Evolutionary conservation across 1,284 basidiomycete species (phyloP).

Genomic region (Marasmius fiardii): DNA sequence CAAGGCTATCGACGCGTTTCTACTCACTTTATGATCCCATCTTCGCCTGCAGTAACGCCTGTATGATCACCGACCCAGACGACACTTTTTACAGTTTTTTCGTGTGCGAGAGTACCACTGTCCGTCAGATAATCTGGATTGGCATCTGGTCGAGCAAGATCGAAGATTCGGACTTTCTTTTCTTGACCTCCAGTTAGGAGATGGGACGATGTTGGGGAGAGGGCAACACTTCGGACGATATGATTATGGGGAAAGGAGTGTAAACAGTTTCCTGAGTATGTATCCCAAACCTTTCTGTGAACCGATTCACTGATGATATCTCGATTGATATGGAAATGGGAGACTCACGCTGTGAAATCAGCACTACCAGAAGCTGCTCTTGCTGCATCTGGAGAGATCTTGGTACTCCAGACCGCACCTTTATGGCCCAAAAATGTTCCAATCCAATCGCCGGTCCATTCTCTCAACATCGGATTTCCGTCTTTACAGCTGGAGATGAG

Average conservation of each 20-base stretch:
- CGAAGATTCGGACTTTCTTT: slow-evolving; percentile 96
- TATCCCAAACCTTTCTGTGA: slow-evolving; percentile 96
- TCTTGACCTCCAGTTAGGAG: slow-evolving; percentile 95
- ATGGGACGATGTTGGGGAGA: slow-evolving; percentile 65
- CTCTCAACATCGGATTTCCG: slow-evolving; percentile 93
- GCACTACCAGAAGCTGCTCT: slow-evolving; percentile 92
- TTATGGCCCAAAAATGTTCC: slow-evolving; percentile 99
- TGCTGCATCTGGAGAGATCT: slow-evolving; percentile 84
- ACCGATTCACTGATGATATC: neutral
- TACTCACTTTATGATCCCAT: slow-evolving; percentile 83
- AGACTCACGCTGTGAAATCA: slow-evolving; percentile 92
- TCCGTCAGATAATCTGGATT: slow-evolving; percentile 80
- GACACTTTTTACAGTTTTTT: slow-evolving; percentile 88
- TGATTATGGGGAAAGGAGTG: slow-evolving; percentile 98
- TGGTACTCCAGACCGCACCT: slow-evolving; percentile 97
- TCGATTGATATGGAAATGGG: slow-evolving; percentile 6
- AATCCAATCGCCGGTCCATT: slow-evolving; percentile 99
- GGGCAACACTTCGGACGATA: slow-evolving; percentile 93
- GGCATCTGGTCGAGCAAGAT: slow-evolving; percentile 81
- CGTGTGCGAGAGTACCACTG: slow-evolving; percentile 63
- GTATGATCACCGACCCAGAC: slow-evolving; percentile 89
- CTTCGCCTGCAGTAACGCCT: slow-evolving; percentile 89
- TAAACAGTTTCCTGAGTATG: slow-evolving; percentile 80
- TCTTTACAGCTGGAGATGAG: slow-evolving; percentile 96
- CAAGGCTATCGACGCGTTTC: neutral